Evolutionary conservation across 2,329 filamentous ascomycete species (phyloP), one percentile per base, ranked within the genome.

Genomic region (Alternaria novae-zelandiae): DNA sequence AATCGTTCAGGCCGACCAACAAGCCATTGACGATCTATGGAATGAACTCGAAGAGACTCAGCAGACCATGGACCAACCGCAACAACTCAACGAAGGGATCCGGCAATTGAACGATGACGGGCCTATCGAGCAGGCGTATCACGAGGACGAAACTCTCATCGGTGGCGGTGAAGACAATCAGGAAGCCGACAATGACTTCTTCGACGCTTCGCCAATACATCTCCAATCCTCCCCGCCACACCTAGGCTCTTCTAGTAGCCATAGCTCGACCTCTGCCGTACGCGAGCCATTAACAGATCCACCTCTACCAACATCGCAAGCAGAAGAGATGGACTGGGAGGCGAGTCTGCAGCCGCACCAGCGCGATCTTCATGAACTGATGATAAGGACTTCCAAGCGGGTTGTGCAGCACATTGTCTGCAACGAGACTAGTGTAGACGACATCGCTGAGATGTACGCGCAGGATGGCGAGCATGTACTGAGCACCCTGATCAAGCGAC

Each of bases 391-490:
- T 4, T 80, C 80, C 4, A 73, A 85, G 75, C 76, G 76, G 17
- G 78, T 87, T 10, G 69, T 83, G 9, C 79, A 72, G 2, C 80
- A 85, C 59, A 78, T 87, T 17, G 76, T 84, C 9, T 78, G 82
- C n/a, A 80, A 82, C 47, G 84, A 85, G 67, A 78, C 77, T 5
- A 81, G 81, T 1, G 77, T 85, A 25, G 73, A 71, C 5, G 77
- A 82, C 26, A 81, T 85, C 25, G 69, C 85, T 5, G 76, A 81
- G 8, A 80, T 79, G 23, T 87, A 83, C 66, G 78, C 75, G 36
- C 71, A 77, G 28, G 82, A 83, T 54, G 83, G 82, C 46, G 65
- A 80, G 63, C 75, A 72, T n/a, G 67, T 86, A 20, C 70, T 87
- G 9, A 73, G 82, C 32, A 71, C 80, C 20, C 72, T 86, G 17